Evolutionary conservation across 208 protist genomes (phyloP).

Genomic region (Leishmania martiniquensis): DNA sequence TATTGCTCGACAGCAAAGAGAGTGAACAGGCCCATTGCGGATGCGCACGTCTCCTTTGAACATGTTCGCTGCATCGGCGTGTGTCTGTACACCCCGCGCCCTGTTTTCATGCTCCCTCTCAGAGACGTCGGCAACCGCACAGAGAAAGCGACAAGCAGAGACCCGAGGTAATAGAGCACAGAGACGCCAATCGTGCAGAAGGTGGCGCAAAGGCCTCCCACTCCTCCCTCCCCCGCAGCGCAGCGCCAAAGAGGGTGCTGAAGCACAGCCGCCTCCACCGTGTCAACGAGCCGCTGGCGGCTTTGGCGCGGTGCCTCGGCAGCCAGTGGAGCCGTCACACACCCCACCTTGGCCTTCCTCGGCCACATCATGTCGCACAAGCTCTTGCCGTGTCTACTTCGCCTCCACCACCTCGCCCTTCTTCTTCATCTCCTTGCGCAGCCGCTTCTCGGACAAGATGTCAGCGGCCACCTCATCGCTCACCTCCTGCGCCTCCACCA

Average conservation of each 20-base stretch:
- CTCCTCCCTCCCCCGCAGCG: background rate
- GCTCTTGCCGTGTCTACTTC: slow-evolving; percentile 1
- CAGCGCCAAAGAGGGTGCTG: background rate
- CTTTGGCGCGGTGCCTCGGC: background rate
- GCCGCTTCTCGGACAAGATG: slow-evolving; percentile 74
- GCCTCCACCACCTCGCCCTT: slow-evolving; percentile 39
- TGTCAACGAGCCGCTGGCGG: background rate
- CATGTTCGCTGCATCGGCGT: too few relatives aligned
- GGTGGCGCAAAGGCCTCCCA: background rate
- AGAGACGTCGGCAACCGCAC: too few relatives aligned
- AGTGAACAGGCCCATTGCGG: too few relatives aligned
- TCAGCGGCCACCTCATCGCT: slow-evolving; percentile 81
- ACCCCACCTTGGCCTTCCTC: too few relatives aligned
- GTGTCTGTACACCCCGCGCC: too few relatives aligned
- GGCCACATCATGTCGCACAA: too few relatives aligned
- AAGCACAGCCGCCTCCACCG: background rate
- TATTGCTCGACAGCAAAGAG: too few relatives aligned
- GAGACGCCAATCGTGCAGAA: background rate
- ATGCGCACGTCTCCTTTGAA: too few relatives aligned
- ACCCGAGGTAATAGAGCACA: background rate
- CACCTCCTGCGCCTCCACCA: slow-evolving; percentile 86
- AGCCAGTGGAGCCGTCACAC: background rate
- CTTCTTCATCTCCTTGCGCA: slow-evolving; percentile 58
- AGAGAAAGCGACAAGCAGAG: background rate
- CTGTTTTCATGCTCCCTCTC: too few relatives aligned